Evolutionary conservation across 208 protist genomes (phyloP).

Genomic region (Trichomonas tenax): DNA sequence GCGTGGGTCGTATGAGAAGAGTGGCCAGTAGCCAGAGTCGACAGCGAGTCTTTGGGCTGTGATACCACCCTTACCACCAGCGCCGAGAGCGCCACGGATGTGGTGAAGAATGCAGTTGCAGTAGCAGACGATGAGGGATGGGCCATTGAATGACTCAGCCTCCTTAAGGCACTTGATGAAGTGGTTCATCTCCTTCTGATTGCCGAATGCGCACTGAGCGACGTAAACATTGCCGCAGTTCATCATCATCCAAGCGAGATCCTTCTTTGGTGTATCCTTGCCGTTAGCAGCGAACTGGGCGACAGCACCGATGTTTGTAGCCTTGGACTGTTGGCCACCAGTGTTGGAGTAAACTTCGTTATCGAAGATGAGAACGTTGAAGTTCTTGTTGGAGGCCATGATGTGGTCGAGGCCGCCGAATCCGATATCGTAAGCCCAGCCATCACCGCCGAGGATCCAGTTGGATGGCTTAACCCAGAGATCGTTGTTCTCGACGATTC

Average conservation of each 20-base stretch:
- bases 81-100: not conserved
- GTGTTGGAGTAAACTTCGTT: slow-evolving; percentile 56
- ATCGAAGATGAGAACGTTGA: slow-evolving; percentile 53
- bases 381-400: slow-evolving; percentile 37
- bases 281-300: slow-evolving; percentile 40
- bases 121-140: slow-evolving; percentile 42
- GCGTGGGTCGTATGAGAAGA: not conserved
- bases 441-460: slow-evolving; percentile 53
- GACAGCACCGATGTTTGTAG: slow-evolving; percentile 38
- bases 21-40: not conserved
- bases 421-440: slow-evolving; percentile 56
- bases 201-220: slow-evolving; percentile 39
- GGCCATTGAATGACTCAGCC: slow-evolving; percentile 45
- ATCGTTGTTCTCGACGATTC: slow-evolving; percentile 4
- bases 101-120: slow-evolving; percentile 42
- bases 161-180: slow-evolving; percentile 42
- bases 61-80: not conserved
- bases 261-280: slow-evolving; percentile 46
- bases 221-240: slow-evolving; percentile 51
- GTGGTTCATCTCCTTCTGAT: slow-evolving; percentile 31
- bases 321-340: slow-evolving; percentile 49
- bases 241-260: slow-evolving; percentile 44
- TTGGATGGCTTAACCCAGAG: slow-evolving; percentile 29
- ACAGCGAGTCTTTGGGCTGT: not conserved
- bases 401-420: slow-evolving; percentile 51